Base-by-base conservation (phyloP, 352 stramenopile genomes). In the Phytophthora multivora region DNA sequence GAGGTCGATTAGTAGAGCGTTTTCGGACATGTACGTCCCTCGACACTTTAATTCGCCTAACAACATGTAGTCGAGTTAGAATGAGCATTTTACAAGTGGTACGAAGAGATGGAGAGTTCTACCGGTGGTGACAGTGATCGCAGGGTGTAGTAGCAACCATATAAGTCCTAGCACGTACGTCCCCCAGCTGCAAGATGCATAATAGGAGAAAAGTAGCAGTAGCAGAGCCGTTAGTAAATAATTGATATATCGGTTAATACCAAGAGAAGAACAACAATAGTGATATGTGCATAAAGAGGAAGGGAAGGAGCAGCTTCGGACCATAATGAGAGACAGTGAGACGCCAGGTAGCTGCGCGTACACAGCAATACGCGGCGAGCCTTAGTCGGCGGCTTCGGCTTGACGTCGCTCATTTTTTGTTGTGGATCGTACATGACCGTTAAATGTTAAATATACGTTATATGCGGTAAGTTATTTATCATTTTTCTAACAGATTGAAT, bases 21-120 rank as follows among this genome's bases (percentile, higher is more conserved):
- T 96, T 72, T 96, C 88, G 2, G 87, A 95, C 51, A 95, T 90
- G 71, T 96, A 96, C 36, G 88, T 96, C 8, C 82, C 82, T 18
- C 88, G 74, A 35, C 79, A 89, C 67, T 95, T 95, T 23, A 88
- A 66, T 38, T 96, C 87, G 18, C 80, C 83, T 81, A 47, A 35
- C 13, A 23, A 0, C 19, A 12, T 18, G 1, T 26, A 46, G 56
- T 31, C 5, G 19, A 5, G 5, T 38, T 4, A 51, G n/a, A 25
- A 18, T 11, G 6, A 31, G 11, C 0, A 31, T 26, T 48, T 43
- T 51, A 15, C 13, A 23, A 2, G 2, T 33, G 31, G 41, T 26
- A 18, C 7, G 8, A 15, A 30, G 21, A 3, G 15, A 12, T 38
- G 11, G 42, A 51, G 8, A 11, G 4, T 5, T 8, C 23, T 65